Evolutionary conservation across 345 rosid genomes (phyloP), one percentile per base, ranked within the genome.

Genomic region (Lumnitzera racemosa): DNA sequence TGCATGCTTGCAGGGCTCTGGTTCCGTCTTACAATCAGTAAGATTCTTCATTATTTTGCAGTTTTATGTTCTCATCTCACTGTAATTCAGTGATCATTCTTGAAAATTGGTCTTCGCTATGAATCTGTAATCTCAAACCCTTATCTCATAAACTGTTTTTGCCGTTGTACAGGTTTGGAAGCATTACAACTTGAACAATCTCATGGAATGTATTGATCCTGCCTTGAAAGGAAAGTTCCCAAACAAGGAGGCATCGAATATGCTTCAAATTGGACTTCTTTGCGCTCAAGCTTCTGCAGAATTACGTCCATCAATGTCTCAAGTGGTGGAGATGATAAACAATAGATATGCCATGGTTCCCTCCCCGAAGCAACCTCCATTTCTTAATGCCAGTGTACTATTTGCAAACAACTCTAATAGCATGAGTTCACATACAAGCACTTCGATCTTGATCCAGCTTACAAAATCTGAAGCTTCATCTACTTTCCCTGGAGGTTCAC

Each of bases 271-370:
- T 8, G 63, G 62, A n/a, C 72, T 68, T 17, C 52, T 68, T 24
- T 68, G 67, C 51, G 29, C 72, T 2, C 72, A 68, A 47, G 72
- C 72, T 23, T 68, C 67, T 12, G 58, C 67, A 25, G 52, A 53
- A 24, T 24, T 61, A 51, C 61, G 72, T 41, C 72, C 72, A 12
- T 36, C 61, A 10, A 68, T 68, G 72, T 50, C 57, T 27, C 48
- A 49, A 29, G 67, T 62, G 11, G 54, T 68, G 2, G 53, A 51
- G 57, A 56, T 68, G 72, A 51, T 68, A 47, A 62, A 16, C 13
- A 11, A 63, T 11, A 46, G 24, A 15, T 27, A 43, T 15, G 11
- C 0, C 13, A 15, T 8, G 47, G 48, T 68, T 36, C 67, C 67
- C 5, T 49, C 46, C 62, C 72, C 72, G 11, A 56, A 1, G 13